Evolutionary conservation across 192 early-diverging fungal species (phyloP).

Genomic region (Linnemannia schmuckeri): DNA sequence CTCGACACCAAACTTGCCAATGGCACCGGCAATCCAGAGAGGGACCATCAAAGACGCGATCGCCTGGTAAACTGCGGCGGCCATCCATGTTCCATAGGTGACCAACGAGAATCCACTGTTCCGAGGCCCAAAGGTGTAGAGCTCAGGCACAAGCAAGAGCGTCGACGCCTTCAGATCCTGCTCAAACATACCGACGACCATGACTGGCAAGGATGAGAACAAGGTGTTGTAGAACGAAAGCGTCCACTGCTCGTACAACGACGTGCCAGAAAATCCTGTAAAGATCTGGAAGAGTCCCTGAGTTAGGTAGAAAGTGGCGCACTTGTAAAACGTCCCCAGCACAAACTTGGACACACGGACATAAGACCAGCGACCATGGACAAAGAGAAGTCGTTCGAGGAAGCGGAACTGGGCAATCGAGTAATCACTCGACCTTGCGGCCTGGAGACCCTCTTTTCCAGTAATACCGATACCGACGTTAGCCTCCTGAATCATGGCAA

Average conservation of each 20-base stretch:
- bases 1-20: constrained; percentile 48
- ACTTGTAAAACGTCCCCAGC: constrained; percentile 92
- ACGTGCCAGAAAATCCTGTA: constrained; percentile 82
- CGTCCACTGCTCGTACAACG: constrained; percentile 82
- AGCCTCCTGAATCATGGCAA: constrained; percentile 96
- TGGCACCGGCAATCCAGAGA: constrained; percentile 63
- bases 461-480: constrained; percentile 94
- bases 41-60: constrained; percentile 64
- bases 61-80: constrained; percentile 68
- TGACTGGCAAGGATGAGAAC: constrained; percentile 84
- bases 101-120: constrained; percentile 68
- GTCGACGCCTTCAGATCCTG: constrained; percentile 79
- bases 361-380: constrained; percentile 93
- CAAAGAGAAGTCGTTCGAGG: constrained; percentile 82
- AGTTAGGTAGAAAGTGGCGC: constrained; percentile 82
- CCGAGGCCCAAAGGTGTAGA: constrained; percentile 75
- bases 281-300: constrained; percentile 84
- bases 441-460: constrained; percentile 89
- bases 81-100: constrained; percentile 68
- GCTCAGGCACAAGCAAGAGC: constrained; percentile 75
- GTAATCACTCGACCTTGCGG: constrained; percentile 89
- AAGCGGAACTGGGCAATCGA: constrained; percentile 93
- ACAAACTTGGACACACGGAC: constrained; percentile 83
- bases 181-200: constrained; percentile 87
- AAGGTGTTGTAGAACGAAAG: constrained; percentile 87